A percentile compares a stretch with the other conserved stretches of the same genome.
Evolutionary conservation across 371 early-diverging fungal species (phyloP).

Genomic region (Mucor velutinosus): DNA sequence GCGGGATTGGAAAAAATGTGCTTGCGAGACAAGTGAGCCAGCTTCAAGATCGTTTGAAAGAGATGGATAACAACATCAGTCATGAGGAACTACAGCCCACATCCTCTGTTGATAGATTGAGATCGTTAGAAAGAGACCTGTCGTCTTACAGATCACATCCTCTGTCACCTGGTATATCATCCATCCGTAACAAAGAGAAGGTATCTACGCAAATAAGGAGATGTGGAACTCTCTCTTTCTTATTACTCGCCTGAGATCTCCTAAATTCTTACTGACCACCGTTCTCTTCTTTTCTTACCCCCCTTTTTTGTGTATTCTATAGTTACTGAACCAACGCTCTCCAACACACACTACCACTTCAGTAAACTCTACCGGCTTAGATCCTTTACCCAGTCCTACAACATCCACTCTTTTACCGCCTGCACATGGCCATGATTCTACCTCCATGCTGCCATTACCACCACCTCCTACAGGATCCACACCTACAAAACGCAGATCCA

Average conservation of each 20-base stretch:
- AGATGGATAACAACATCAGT: conserved; percentile 30
- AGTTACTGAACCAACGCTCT: conserved; percentile 37
- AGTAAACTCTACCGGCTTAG: conserved; percentile 22
- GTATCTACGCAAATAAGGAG: conserved; percentile 17
- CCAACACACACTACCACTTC: neutral
- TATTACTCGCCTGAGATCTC: neutral
- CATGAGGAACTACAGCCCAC: conserved; percentile 14
- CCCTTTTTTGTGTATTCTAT: neutral
- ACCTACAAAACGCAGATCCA: conserved; percentile 54
- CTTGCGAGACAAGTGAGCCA: conserved; percentile 47
- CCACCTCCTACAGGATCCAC: conserved; percentile 51
- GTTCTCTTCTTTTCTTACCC: neutral
- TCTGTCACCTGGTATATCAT: conserved; percentile 26
- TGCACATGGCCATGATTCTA: conserved; percentile 35
- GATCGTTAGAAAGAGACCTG: conserved; percentile 44
- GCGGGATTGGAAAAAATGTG: conserved; percentile 51
- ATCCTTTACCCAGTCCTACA: conserved; percentile 49
- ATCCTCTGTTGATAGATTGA: conserved; percentile 34
- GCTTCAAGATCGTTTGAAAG: conserved; percentile 39
- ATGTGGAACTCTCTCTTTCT: neutral
- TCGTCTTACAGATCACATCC: conserved; percentile 27
- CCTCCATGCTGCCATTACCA: conserved; percentile 44
- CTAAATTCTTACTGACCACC: conserved; percentile 1
- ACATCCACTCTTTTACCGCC: conserved; percentile 42
- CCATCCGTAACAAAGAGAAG: conserved; percentile 35